Percentiles rank a stretch among this genome's conserved stretches.
These are phyloP conservation scores for Solanum lignicaule DNA, from an alignment of 257 asterid genomes.

Conservation along the genomic window DNA sequence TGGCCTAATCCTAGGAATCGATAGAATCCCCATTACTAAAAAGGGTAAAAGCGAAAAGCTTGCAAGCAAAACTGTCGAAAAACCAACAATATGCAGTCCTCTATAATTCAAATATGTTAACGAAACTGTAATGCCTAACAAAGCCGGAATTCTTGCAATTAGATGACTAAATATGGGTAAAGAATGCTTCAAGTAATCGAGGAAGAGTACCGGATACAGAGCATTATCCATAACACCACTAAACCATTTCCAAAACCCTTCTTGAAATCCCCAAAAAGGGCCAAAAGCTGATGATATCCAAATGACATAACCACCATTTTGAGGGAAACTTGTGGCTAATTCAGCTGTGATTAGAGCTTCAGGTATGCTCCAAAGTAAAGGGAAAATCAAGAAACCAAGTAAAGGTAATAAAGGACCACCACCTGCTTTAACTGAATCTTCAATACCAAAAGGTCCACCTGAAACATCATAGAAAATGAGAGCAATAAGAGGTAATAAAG, in stretches of 20 bases:
- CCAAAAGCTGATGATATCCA: slow-evolving; percentile 33
- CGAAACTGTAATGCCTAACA: not conserved
- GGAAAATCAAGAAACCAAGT: slow-evolving; percentile 20
- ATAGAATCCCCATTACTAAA: slow-evolving; percentile 7
- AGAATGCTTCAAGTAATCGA: slow-evolving; percentile 80
- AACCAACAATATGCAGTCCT: slow-evolving; percentile 8
- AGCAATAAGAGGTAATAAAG: slow-evolving; percentile 20
- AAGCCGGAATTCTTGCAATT: slow-evolving; percentile 21
- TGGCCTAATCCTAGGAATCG: slow-evolving; percentile 5
- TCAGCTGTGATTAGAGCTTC: slow-evolving; percentile 32
- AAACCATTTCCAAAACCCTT: slow-evolving; percentile 81
- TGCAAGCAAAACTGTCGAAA: slow-evolving; percentile 3
- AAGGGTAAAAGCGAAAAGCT: slow-evolving; percentile 2
- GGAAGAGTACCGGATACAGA: slow-evolving; percentile 80
- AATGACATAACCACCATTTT: slow-evolving; percentile 27
- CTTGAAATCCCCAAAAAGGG: slow-evolving; percentile 24
- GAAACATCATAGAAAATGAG: slow-evolving; percentile 30
- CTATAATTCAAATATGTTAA: slow-evolving; percentile 6
- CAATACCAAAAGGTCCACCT: slow-evolving; percentile 34
- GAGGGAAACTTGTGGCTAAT: slow-evolving; percentile 28
- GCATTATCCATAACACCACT: slow-evolving; percentile 97
- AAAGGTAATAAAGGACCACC: slow-evolving; percentile 25
- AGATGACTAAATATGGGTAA: slow-evolving; percentile 37
- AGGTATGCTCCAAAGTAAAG: slow-evolving; percentile 25
- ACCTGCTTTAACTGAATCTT: slow-evolving; percentile 24